Percentiles rank a stretch among this genome's conserved stretches.
phyloP scores from a whole-genome alignment of 768 basidiomycete genomes.

The Leucogyrophana mollusca region DNA sequence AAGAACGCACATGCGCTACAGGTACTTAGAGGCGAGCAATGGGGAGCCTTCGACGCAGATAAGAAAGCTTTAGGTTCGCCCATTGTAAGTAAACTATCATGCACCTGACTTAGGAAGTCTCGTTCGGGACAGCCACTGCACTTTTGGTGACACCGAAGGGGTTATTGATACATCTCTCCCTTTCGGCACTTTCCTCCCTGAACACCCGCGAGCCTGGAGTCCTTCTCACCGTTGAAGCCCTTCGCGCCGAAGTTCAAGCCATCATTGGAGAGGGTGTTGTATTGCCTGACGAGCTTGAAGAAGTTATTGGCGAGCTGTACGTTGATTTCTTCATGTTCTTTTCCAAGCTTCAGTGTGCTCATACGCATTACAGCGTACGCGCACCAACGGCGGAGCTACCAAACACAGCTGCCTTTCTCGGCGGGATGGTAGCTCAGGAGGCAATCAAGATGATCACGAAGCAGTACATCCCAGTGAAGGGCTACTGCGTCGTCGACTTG shows the following conservation, averaged over 20 bases:
- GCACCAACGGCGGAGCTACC: slow-evolving; percentile 85
- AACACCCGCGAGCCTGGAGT: slow-evolving; percentile 26
- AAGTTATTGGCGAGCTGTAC: slow-evolving; percentile 78
- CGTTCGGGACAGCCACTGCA: slow-evolving; percentile 35
- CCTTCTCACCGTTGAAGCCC: slow-evolving; percentile 46
- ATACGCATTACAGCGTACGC: slow-evolving; percentile 51
- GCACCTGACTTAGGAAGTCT: too few species aligned
- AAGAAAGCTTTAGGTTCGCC: slow-evolving; percentile 47
- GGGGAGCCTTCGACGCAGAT: slow-evolving; percentile 56
- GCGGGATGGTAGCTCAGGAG: slow-evolving; percentile 94
- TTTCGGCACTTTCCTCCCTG: slow-evolving; percentile 55
- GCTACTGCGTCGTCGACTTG: slow-evolving; percentile 83
- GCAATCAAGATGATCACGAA: slow-evolving; percentile 95
- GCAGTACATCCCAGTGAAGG: slow-evolving; percentile 91
- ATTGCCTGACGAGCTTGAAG: slow-evolving; percentile 54
- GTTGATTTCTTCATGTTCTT: slow-evolving; percentile 28
- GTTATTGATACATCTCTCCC: slow-evolving; percentile 66
- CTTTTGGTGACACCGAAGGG: slow-evolving; percentile 48
- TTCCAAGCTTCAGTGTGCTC: slow-evolving; percentile 1
- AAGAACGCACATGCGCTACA: slow-evolving; percentile 78
- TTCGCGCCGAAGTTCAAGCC: slow-evolving; percentile 49
- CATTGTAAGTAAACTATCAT: not conserved
- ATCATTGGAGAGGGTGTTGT: slow-evolving; percentile 49
- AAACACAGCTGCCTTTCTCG: slow-evolving; percentile 90
- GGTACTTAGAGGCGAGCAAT: slow-evolving; percentile 60